phyloP scores from a whole-genome alignment of 1,139 yeast species.

The Hemisphaericaspora xylofermentans region DNA sequence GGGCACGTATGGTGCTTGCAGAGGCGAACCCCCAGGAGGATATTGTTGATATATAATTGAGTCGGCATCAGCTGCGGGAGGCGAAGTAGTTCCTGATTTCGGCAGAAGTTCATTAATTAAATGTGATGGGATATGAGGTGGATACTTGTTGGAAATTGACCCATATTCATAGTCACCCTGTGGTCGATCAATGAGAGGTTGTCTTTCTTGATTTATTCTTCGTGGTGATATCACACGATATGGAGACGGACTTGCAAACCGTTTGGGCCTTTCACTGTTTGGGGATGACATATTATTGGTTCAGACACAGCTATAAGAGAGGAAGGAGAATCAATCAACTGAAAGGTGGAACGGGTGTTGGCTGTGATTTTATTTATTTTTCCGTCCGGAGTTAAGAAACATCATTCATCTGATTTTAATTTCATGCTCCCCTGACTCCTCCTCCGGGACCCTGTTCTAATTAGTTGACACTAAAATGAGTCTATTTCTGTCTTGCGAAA shows the following conservation, averaged over 20 bases:
- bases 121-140: conserved; percentile 3
- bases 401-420: no score
- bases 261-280: conserved; percentile 7
- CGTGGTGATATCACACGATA: conserved; percentile 31
- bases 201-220: conserved; percentile 31
- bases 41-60: conserved; percentile 17
- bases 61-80: conserved; percentile 14
- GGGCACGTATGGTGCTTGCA: conserved; percentile 20
- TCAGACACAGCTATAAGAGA: no score
- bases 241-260: conserved; percentile 32
- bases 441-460: no score
- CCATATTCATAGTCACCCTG: conserved; percentile 14
- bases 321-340: no score
- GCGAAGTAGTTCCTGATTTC: background rate
- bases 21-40: background rate
- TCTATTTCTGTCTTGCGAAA: no score
- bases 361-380: no score
- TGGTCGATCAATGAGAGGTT: conserved; percentile 18
- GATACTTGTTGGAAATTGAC: conserved; percentile 7
- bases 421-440: no score
- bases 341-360: no score
- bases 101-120: conserved; percentile 4
- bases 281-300: background rate
- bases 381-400: no score
- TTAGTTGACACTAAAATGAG: no score